These are phyloP conservation scores for Lachnellula willkommii DNA, from an alignment of 2,329 filamentous ascomycete species.

Conservation along the genomic window DNA sequence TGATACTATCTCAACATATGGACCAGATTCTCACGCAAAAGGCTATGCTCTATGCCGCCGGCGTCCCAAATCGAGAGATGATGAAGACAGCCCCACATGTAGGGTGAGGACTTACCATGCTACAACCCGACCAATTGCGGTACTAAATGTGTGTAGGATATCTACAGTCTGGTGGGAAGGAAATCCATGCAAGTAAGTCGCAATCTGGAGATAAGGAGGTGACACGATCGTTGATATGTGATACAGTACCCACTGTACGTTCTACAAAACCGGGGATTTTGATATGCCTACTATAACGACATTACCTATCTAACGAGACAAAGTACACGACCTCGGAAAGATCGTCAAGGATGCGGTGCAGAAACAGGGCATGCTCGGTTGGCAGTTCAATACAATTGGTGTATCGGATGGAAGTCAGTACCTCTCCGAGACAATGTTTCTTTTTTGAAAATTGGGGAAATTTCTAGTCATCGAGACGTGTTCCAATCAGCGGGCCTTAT, in stretches of 20 bases:
- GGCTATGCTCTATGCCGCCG: slow-evolving; percentile 94
- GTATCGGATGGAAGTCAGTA: slow-evolving; percentile 58
- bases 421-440: neutral
- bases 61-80: slow-evolving; percentile 72
- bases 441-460: neutral
- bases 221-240: slow-evolving; percentile 9
- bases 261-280: slow-evolving; percentile 1
- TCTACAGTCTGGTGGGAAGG: slow-evolving; percentile 64
- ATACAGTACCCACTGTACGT: slow-evolving; percentile 45
- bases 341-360: slow-evolving; percentile 78
- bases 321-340: slow-evolving; percentile 79
- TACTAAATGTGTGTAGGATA: slow-evolving; percentile 3
- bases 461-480: neutral
- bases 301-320: slow-evolving; percentile 29
- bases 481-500: neutral
- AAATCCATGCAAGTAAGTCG: slow-evolving; percentile 83
- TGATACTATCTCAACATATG: slow-evolving; percentile 10
- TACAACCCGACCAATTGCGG: slow-evolving; percentile 1
- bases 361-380: slow-evolving; percentile 82
- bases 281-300: neutral
- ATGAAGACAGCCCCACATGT: slow-evolving; percentile 92
- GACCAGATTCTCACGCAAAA: slow-evolving; percentile 32
- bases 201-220: slow-evolving; percentile 7
- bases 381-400: slow-evolving; percentile 30
- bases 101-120: slow-evolving; percentile 47